Percentiles rank a stretch among this genome's conserved stretches.
phyloP scores from a whole-genome alignment of 768 basidiomycete species.

The Tulasnella sp. region DNA sequence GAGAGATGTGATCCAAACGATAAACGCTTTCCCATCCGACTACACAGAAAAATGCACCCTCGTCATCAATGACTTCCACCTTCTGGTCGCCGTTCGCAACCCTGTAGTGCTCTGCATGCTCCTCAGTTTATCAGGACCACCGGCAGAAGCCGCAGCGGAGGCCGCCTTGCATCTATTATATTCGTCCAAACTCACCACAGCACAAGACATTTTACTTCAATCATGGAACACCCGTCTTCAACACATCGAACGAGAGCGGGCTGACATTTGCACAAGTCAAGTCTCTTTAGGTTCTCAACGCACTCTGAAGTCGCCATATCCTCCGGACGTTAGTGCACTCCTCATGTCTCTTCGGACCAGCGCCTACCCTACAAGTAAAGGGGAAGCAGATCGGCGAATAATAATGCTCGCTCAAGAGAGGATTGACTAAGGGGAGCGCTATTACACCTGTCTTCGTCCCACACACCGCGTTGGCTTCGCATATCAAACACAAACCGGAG shows the following conservation, averaged over 20 bases:
- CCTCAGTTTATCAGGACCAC: conserved; percentile 41
- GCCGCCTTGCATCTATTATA: conserved; percentile 56
- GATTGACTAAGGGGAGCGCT: conserved; percentile 51
- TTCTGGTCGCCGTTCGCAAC: conserved; percentile 47
- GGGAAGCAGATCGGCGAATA: neutral
- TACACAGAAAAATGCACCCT: conserved; percentile 50
- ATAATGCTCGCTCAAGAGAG: conserved; percentile 46
- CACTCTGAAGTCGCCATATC: neutral
- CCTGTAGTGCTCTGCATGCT: conserved; percentile 51
- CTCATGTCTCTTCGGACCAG: neutral
- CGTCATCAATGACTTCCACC: conserved; percentile 51
- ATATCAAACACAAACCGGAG: conserved; percentile 48
- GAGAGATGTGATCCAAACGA: conserved; percentile 49
- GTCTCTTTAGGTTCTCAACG: neutral
- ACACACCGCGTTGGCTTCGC: conserved; percentile 52
- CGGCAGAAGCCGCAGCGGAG: conserved; percentile 49
- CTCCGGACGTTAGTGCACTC: neutral
- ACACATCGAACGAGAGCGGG: neutral
- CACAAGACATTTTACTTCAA: conserved; percentile 42
- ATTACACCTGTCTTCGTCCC: conserved; percentile 49
- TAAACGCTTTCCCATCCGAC: conserved; percentile 51
- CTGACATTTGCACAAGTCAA: neutral
- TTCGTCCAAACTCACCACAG: conserved; percentile 49
- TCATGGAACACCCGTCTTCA: conserved; percentile 36
- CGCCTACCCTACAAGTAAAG: neutral